Evolutionary conservation across 2,329 filamentous ascomycete genomes (phyloP), one percentile per base, ranked within the genome.

Genomic region (Reticulascus tulasneorum): DNA sequence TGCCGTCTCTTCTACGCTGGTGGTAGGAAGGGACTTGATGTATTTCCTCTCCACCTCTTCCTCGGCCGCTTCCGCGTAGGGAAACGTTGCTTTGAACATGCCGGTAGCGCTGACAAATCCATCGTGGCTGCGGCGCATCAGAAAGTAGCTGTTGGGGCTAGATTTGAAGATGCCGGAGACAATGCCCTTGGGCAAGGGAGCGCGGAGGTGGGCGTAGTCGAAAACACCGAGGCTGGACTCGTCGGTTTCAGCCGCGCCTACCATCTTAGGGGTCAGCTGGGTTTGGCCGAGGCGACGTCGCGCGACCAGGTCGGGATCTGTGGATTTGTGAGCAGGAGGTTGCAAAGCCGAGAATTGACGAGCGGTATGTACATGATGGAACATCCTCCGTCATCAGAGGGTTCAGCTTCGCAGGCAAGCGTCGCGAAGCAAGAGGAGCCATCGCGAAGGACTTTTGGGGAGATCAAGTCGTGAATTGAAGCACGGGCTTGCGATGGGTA

Each of bases 161-260:
- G 82, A 83, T 54, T 86, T 84, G 70, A 97, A 97, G 53, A 98
- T 94, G 55, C 93, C 93, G 6, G 90, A 95, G 19, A 82, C 79
- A 49, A 97, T 82, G 47, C 93, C 89, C 63, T 90, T 93, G 32
- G 93, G 93, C 29, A 98, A 69, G 11, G 93, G 91, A 42, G 90
- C 91, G 55, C 91, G 85, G 32, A 98, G 74, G 59, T 98, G 93
- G 47, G 90, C 91, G 62, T 98, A 98, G 63, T 97, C 93, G 59
- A 98, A 95, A 29, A 83, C 79, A 33, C 87, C 88, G 42, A 93
- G 71, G 49, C 84, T 81, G 48, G 83, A 74, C 29, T 79, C 71
- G 58, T 87, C 86, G 38, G 81, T 78, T 46, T 87, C 82, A 60
- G 81, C 79, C n/a, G 82, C 69, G 50, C 84, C 80, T 22, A 82